phyloP scores from a whole-genome alignment of 228 moss, liverwort and hornwort genomes.

The Sphagnum fallax region DNA sequence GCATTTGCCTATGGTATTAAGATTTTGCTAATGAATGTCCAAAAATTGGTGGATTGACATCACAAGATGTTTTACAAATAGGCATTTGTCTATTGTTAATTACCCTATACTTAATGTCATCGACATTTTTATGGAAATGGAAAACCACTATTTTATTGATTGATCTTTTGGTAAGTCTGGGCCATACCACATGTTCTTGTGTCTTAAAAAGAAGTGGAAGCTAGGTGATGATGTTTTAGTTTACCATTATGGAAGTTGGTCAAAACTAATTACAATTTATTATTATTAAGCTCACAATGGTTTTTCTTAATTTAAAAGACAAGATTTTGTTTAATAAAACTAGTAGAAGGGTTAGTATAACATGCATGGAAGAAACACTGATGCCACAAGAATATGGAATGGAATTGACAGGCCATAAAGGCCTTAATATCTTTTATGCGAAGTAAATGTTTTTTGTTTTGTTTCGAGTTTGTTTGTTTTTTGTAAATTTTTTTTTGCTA shows the following conservation, averaged over 20 bases:
- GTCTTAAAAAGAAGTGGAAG: background rate
- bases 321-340: background rate
- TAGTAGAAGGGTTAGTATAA: background rate
- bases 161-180: background rate
- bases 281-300: background rate
- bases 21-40: too few relatives aligned
- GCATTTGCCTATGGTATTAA: too few relatives aligned
- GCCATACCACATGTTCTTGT: background rate
- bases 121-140: background rate
- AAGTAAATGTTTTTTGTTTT: background rate
- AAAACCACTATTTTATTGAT: background rate
- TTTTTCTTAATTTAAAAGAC: background rate
- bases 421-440: background rate
- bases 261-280: background rate
- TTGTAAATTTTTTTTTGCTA: too few relatives aligned
- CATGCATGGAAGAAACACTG: background rate
- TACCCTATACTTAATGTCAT: background rate
- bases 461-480: background rate
- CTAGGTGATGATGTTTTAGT: background rate
- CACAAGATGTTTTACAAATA: background rate
- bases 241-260: background rate
- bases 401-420: background rate
- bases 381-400: background rate
- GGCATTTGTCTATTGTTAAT: background rate
- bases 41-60: background rate